Conservation (phyloP, 345 rosid genomes). For the Arabidopsis suecica region DNA sequence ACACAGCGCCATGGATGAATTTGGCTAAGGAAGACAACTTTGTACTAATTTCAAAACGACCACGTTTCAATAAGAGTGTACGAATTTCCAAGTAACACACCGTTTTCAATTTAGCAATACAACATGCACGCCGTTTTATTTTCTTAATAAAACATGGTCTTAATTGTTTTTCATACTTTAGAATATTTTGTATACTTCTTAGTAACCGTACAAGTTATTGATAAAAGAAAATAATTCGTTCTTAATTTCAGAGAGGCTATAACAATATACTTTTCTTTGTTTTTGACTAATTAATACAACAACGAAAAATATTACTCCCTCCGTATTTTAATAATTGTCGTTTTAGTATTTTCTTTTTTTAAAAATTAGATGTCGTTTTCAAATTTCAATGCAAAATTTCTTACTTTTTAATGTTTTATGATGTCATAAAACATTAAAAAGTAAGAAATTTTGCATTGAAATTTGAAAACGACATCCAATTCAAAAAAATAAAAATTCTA, state of each 20-base stretch:
- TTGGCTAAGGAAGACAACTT: constrained; percentile 23
- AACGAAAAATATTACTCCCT: neutral
- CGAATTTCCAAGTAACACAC: neutral
- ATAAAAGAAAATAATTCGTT: neutral
- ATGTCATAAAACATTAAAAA: too few species aligned
- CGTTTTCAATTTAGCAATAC: neutral
- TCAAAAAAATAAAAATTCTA: too few species aligned
- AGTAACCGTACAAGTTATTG: neutral
- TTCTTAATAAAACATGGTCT: neutral
- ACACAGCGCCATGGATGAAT: constrained; percentile 54
- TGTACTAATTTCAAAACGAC: neutral
- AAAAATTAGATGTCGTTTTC: too few species aligned
- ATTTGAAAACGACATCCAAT: too few species aligned
- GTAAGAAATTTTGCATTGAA: too few species aligned
- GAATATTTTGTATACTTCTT: neutral
- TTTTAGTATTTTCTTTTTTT: too few species aligned
- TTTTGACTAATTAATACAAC: neutral
- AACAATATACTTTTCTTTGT: neutral
- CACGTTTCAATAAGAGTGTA: neutral
- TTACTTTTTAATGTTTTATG: too few species aligned
- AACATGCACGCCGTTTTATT: constrained; percentile 25
- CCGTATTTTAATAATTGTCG: too few species aligned
- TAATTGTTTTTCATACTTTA: neutral
- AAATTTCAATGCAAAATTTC: too few species aligned
- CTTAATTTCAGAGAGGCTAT: neutral